Base-by-base conservation (phyloP, 192 early-diverging fungal genomes). In the Paraglomus brasilianum region DNA sequence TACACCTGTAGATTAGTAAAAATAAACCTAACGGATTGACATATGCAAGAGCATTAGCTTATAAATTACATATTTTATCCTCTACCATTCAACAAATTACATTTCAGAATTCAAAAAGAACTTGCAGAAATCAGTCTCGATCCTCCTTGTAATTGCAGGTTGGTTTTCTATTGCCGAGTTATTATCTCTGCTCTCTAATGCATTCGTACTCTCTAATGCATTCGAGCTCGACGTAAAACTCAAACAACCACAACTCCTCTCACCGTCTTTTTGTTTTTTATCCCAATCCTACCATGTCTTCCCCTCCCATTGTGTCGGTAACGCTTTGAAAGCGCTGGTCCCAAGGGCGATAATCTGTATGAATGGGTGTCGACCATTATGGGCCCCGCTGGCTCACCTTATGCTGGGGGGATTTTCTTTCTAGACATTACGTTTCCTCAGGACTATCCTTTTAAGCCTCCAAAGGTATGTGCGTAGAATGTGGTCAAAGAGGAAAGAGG, bases 361-460 rank as follows among this genome's bases (percentile, higher is more conserved):
- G 93, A 98, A 72, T 97, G 96, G 96, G 88, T 92, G 4, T 90
- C 95, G 17, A 97, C 96, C 4, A 94, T 98, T 67, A 84, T 87
- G 47, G 96, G 96, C 8, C 96, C 96, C 8, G 78, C 83, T 62
- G 92, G 86, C 45, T 93, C 92, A 24, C 95, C 96, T 8, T 98
- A 98, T 72, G 86, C 84, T 24, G 86, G 88, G 21, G 96, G 96
- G 6, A 86, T 95, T 36, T 98, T 95, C 80, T 96, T 96, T 73
- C 79, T 98, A 38, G 94, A 96, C 66, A 92, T 98, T 66, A 80
- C 85, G 66, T 95, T 98, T 63, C 92, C 95, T 41, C 86, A 89
- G 75, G 91, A 96, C 30, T 98, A 98, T 74, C 95, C 96, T 17
- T 98, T 96, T 82, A 93, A 93, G 74, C 91, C 96, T 48, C 95